Conservation (phyloP, 129 eudicot genomes). For the Ambrosia artemisiifolia region DNA sequence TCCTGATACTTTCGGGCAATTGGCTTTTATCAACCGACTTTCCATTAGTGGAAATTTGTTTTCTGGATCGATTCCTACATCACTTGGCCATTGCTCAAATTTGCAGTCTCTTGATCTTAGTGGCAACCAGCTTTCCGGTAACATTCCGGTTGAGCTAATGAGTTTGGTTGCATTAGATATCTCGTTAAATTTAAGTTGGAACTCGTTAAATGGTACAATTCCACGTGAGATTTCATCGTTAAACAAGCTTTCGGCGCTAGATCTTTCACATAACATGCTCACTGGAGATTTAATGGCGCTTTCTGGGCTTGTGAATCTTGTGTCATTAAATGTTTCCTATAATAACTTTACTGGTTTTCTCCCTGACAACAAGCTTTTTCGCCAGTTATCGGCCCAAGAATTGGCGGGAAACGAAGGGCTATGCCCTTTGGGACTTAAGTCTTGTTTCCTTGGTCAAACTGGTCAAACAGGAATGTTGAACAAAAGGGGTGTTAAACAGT, state of each 20-base stretch:
- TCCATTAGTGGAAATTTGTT: conserved; percentile 44
- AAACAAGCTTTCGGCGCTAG: conserved; percentile 71
- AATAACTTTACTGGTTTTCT: conserved; percentile 86
- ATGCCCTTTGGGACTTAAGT: conserved; percentile 57
- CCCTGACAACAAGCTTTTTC: conserved; percentile 82
- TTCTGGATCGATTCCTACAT: conserved; percentile 56
- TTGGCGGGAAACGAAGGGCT: conserved; percentile 68
- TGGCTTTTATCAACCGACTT: conserved; percentile 47
- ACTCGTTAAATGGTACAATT: conserved; percentile 56
- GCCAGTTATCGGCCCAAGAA: conserved; percentile 57
- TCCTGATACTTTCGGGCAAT: conserved; percentile 57
- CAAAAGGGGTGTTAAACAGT: conserved; percentile 20
- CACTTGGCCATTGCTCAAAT: conserved; percentile 52
- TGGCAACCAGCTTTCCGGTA: conserved; percentile 56
- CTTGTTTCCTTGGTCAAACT: conserved; percentile 57
- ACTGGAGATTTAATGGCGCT: conserved; percentile 62
- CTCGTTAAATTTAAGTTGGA: conserved; percentile 81
- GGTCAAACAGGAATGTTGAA: conserved; percentile 27
- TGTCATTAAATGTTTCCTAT: conserved; percentile 76
- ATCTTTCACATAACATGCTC: conserved; percentile 78
- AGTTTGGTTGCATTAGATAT: conserved; percentile 66
- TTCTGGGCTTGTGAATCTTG: conserved; percentile 70
- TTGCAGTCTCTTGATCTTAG: conserved; percentile 84
- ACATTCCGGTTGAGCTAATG: conserved; percentile 66
- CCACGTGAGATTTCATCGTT: conserved; percentile 63